These are phyloP conservation scores for Thalassiosira sp. DNA, from an alignment of 352 stramenopile genomes.

Conservation along the genomic window DNA sequence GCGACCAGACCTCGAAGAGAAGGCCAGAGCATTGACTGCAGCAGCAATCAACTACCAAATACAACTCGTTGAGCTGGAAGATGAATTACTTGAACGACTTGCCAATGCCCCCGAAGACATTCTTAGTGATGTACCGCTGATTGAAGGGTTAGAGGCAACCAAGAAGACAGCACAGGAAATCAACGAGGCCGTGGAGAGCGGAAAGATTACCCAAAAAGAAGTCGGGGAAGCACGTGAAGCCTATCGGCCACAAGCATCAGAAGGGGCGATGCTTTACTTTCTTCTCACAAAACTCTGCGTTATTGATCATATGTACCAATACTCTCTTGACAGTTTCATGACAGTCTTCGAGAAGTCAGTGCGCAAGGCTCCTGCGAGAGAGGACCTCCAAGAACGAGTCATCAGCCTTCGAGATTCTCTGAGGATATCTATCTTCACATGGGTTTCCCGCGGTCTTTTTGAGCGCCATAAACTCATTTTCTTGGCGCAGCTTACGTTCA, in stretches of 20 bases:
- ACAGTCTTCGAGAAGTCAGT: conserved; percentile 97
- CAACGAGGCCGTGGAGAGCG: conserved; percentile 91
- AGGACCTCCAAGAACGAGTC: conserved; percentile 90
- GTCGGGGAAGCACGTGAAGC: conserved; percentile 93
- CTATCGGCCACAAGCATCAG: conserved; percentile 91
- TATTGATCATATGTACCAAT: conserved; percentile 98
- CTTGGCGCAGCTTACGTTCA: conserved; percentile 95
- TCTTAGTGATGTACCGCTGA: conserved; percentile 93
- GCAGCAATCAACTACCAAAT: conserved; percentile 91
- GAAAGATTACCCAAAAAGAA: conserved; percentile 92
- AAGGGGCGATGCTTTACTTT: conserved; percentile 97
- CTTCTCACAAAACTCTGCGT: conserved; percentile 92
- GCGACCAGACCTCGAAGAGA: conserved; percentile 91
- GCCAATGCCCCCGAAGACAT: conserved; percentile 96
- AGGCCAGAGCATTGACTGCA: conserved; percentile 90
- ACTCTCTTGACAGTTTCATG: conserved; percentile 95
- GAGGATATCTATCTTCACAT: conserved; percentile 95
- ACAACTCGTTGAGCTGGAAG: conserved; percentile 93
- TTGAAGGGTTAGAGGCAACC: conserved; percentile 94
- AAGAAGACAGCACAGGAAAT: conserved; percentile 96
- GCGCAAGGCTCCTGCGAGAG: conserved; percentile 84
- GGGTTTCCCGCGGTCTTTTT: conserved; percentile 94
- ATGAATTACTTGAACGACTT: conserved; percentile 93
- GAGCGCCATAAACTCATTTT: conserved; percentile 97
- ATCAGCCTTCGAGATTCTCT: conserved; percentile 91